phyloP scores from a whole-genome alignment of 225 moss, liverwort and hornwort species.

The Sphagnum tenellum region DNA sequence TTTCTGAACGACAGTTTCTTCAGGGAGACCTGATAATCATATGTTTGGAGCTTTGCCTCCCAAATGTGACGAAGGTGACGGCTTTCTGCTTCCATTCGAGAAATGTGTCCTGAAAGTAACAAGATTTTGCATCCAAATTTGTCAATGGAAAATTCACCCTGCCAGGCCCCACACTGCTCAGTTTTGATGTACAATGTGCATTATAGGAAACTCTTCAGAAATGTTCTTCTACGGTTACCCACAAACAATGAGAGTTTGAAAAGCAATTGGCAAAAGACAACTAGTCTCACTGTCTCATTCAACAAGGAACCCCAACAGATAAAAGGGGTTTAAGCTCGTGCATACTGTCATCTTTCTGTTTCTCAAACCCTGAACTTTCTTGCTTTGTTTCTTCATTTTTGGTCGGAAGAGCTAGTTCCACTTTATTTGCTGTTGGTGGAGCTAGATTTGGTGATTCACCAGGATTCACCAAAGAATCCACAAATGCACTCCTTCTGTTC shows the following conservation, averaged over 20 bases:
- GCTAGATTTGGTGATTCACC: slow-evolving; percentile 32
- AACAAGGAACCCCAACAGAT: no score
- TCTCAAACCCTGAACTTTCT: slow-evolving; percentile 14
- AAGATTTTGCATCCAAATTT: no score
- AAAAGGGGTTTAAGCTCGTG: background rate
- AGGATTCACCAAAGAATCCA: slow-evolving; percentile 79
- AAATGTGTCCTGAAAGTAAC: slow-evolving; percentile 14
- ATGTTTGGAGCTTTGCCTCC: slow-evolving; percentile 34
- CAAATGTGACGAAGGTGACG: slow-evolving; percentile 47
- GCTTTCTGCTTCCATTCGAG: slow-evolving; percentile 58
- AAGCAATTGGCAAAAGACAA: no score
- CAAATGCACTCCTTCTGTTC: slow-evolving; percentile 77
- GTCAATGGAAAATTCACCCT: background rate
- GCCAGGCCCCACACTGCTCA: background rate
- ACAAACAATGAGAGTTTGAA: no score
- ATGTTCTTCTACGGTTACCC: no score
- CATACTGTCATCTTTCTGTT: slow-evolving; percentile 43
- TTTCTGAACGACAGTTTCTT: background rate
- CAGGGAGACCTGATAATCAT: slow-evolving; percentile 45
- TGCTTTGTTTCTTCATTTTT: slow-evolving; percentile 6
- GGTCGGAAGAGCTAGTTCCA: background rate
- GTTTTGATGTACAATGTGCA: no score
- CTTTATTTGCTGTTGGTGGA: slow-evolving; percentile 13
- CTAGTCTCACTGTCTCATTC: no score
- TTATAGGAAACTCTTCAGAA: no score